Percentiles rank a stretch among this genome's conserved stretches.
Conservation (phyloP, 2,329 filamentous ascomycete genomes). For the Rugonectria rugulosa region DNA sequence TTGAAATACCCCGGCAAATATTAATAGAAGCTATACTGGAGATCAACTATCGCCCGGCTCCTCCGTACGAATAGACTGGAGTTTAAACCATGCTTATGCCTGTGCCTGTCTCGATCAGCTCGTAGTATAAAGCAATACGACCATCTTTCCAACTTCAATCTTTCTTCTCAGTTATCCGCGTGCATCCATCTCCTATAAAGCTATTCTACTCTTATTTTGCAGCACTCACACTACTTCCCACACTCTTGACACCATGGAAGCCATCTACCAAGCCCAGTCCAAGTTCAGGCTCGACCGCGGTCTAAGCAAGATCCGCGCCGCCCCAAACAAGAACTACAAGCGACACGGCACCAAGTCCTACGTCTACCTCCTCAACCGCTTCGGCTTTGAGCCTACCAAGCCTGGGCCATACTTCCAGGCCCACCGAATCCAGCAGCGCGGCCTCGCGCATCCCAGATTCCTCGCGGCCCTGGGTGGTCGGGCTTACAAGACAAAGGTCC, state of each 20-base stretch:
- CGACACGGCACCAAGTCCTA: conserved; percentile 9
- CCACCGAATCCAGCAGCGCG: conserved; percentile 9
- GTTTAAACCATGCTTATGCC: too few species aligned
- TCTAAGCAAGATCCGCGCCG: conserved; percentile 6
- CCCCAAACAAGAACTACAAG: conserved; percentile 15
- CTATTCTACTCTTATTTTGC: background rate
- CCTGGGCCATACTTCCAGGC: conserved; percentile 10
- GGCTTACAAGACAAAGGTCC: background rate
- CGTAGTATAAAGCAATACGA: too few species aligned
- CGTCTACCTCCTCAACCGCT: conserved; percentile 12
- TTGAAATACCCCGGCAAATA: background rate
- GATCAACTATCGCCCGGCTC: background rate
- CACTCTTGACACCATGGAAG: conserved; percentile 5
- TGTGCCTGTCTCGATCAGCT: background rate
- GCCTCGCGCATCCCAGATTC: conserved; percentile 7
- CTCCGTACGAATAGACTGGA: too few species aligned
- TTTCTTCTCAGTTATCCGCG: background rate
- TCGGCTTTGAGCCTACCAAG: conserved; percentile 12
- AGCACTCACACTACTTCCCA: background rate
- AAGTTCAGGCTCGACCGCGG: conserved; percentile 4
- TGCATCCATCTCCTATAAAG: background rate
- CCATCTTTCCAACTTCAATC: background rate
- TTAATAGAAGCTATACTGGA: background rate
- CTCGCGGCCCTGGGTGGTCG: conserved; percentile 5
- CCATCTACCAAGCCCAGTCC: conserved; percentile 5